Evolutionary conservation across 2,329 filamentous ascomycete genomes (phyloP), one percentile per base, ranked within the genome.

Genomic region (Botrytis byssoidea): DNA sequence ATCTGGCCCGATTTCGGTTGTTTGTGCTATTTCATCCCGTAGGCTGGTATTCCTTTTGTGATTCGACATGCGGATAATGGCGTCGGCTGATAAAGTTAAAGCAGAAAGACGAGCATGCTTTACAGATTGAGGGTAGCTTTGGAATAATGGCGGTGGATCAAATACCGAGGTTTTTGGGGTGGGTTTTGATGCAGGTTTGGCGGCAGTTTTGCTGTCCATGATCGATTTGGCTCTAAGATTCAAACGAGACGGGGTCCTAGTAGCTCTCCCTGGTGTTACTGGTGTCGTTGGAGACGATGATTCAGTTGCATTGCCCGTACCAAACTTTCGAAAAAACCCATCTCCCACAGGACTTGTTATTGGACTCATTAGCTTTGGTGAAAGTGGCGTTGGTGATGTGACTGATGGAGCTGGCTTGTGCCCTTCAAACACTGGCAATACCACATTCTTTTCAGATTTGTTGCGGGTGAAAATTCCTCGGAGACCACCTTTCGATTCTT

Each of bases 41-140:
- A 83, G 74, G 76, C 83, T 85, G 71, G 82, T 83, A 74, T 86
- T 87, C 74, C 85, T 84, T 70, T 87, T 86, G 76, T 89, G 88
- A 66, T 82, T 83, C 59, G 76, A 86, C 25, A 88, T 83, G 74
- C 91, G 88, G 69, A 94, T 81, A 65, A 96, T 88, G 1, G 87
- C 83, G 75, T 97, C 94, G 2, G 91, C 88, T 1, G 92, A 89
- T 18, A 92, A 83, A 2, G 87, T 88, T 55, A 91, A 91, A 25
- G 92, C 88, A 40, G 90, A 88, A 4, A 97, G 85, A 25, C 88
- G 89, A 18, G 89, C 90, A 81, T 96, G 89, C 79, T 92, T 94
- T 77, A 93, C 87, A 4, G 93, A 90, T 82, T 97, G 94, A 0
- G 93, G 92, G 80, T 94, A 97, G 20, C 93, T 94, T 81, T 97